phyloP scores from a whole-genome alignment of 305 asterid species.

The Plantago coronopus region DNA sequence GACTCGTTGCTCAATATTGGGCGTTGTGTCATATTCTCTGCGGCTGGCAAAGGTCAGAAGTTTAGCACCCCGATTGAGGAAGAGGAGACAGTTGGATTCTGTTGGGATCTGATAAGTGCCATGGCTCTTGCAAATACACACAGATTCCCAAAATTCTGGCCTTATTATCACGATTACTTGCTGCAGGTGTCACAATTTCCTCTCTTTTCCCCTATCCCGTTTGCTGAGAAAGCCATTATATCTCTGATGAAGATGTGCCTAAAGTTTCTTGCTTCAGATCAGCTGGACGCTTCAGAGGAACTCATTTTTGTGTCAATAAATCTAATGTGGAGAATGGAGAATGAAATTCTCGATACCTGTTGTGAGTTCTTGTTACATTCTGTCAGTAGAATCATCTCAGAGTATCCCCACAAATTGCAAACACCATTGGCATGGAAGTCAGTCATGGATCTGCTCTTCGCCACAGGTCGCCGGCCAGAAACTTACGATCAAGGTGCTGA shows the following conservation, averaged over 20 bases:
- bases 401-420: slow-evolving; percentile 57
- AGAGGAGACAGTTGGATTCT: slow-evolving; percentile 76
- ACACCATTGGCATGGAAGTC: slow-evolving; percentile 80
- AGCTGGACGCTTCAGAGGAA: slow-evolving; percentile 53
- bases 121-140: slow-evolving; percentile 52
- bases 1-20: slow-evolving; percentile 74
- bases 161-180: slow-evolving; percentile 70
- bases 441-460: slow-evolving; percentile 62
- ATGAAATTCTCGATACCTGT: slow-evolving; percentile 81
- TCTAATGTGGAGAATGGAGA: slow-evolving; percentile 81
- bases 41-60: slow-evolving; percentile 82
- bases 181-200: slow-evolving; percentile 72
- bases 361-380: slow-evolving; percentile 59
- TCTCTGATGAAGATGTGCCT: slow-evolving; percentile 63
- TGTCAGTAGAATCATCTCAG: slow-evolving; percentile 50
- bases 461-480: slow-evolving; percentile 84
- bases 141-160: slow-evolving; percentile 70
- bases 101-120: slow-evolving; percentile 74
- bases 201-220: slow-evolving; percentile 74
- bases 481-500: slow-evolving; percentile 77
- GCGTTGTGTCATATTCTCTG: slow-evolving; percentile 74
- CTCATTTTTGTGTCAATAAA: slow-evolving; percentile 71
- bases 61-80: slow-evolving; percentile 87
- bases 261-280: slow-evolving; percentile 54
- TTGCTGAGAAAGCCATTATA: slow-evolving; percentile 67